These are phyloP conservation scores for Penicillium verhagenii DNA, from an alignment of 495 filamentous ascomycete species.

Conservation along the genomic window DNA sequence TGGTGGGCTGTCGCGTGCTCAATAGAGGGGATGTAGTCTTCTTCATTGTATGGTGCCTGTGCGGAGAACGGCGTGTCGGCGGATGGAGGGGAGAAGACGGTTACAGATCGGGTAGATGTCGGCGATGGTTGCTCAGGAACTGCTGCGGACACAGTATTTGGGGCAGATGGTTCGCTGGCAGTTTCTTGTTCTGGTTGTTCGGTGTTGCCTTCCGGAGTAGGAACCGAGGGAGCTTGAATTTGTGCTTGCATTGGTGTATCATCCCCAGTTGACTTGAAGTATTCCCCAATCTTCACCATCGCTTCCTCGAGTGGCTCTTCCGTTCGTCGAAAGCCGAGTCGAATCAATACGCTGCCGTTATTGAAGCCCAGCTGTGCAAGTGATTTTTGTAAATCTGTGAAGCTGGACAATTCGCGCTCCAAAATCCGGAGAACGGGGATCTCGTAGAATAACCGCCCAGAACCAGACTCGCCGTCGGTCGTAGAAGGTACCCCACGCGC, in stretches of 20 bases:
- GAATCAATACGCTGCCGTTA: slow-evolving; percentile 73
- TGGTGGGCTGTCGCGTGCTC: slow-evolving; percentile 84
- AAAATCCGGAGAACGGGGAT: slow-evolving; percentile 79
- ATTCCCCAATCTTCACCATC: slow-evolving; percentile 72
- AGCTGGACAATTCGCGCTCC: slow-evolving; percentile 69
- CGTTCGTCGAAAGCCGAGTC: slow-evolving; percentile 71
- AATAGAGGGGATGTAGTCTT: slow-evolving; percentile 78
- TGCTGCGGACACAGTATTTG: slow-evolving; percentile 14
- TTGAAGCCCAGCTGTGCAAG: slow-evolving; percentile 84
- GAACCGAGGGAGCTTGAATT: slow-evolving; percentile 10
- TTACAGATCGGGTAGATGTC: slow-evolving; percentile 50
- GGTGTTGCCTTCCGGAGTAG: neutral
- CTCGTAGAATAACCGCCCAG: slow-evolving; percentile 82
- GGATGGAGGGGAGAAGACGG: slow-evolving; percentile 73
- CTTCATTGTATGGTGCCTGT: slow-evolving; percentile 59
- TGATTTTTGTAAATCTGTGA: slow-evolving; percentile 83
- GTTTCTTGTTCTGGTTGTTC: slow-evolving; percentile 2
- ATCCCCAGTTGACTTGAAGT: slow-evolving; percentile 55
- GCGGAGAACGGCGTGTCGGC: slow-evolving; percentile 74
- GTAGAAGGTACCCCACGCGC: slow-evolving; percentile 66
- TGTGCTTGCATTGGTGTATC: slow-evolving; percentile 18
- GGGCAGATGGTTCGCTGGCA: slow-evolving; percentile 7
- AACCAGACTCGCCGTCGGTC: slow-evolving; percentile 47
- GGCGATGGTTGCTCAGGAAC: slow-evolving; percentile 23
- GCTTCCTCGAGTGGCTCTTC: slow-evolving; percentile 81